These are phyloP conservation scores for Catenaria anguillulae DNA, from an alignment of 371 early-diverging fungal genomes.

Conservation along the genomic window DNA sequence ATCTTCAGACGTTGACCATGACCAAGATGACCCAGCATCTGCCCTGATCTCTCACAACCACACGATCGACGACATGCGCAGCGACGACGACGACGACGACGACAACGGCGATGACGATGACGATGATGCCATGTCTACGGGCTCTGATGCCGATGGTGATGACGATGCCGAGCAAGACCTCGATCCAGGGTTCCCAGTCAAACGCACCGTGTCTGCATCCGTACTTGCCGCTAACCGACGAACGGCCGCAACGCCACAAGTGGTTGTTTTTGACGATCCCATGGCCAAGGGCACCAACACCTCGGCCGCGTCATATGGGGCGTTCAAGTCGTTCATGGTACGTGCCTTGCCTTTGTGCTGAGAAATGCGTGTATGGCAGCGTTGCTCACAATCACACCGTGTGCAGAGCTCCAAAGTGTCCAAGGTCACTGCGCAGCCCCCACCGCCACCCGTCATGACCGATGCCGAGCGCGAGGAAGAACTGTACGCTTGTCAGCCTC, in stretches of 20 bases:
- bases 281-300: background rate
- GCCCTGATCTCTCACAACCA: no score
- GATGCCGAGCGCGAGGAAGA: slow-evolving; percentile 22
- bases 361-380: no score
- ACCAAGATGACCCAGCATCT: no score
- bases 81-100: no score
- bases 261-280: slow-evolving; percentile 15
- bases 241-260: background rate
- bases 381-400: no score
- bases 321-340: slow-evolving; percentile 19
- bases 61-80: no score
- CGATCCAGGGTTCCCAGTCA: no score
- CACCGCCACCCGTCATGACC: slow-evolving; percentile 2
- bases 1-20: no score
- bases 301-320: no score
- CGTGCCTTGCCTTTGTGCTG: no score
- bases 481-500: slow-evolving; percentile 13
- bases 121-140: background rate
- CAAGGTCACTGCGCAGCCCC: slow-evolving; percentile 12
- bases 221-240: background rate
- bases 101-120: no score
- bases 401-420: slow-evolving; percentile 16
- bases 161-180: background rate
- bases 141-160: no score
- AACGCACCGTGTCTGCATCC: background rate